Conservation (phyloP, 176 grass and related monocot genomes). For the Avena eriantha region DNA sequence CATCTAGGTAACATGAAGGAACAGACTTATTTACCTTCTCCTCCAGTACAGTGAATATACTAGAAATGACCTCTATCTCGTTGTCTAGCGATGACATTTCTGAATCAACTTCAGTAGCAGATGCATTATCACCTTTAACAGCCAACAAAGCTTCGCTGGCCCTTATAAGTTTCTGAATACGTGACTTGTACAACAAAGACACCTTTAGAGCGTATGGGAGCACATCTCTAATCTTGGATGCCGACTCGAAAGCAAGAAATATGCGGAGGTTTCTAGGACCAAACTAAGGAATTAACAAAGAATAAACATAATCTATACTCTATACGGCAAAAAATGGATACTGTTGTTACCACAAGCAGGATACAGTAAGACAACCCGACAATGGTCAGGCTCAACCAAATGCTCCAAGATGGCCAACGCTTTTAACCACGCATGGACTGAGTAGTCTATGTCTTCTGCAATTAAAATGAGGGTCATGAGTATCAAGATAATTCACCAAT, state of each 20-base stretch:
- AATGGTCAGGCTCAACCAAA: constrained; percentile 76
- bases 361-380: constrained; percentile 49
- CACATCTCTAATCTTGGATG: constrained; percentile 53
- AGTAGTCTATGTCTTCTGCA: constrained; percentile 88
- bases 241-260: constrained; percentile 69
- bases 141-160: background rate
- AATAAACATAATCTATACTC: constrained; percentile 30
- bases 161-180: background rate
- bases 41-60: constrained; percentile 73
- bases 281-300: constrained; percentile 46
- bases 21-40: constrained; percentile 66
- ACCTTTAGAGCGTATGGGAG: constrained; percentile 76
- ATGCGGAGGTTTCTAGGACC: constrained; percentile 67
- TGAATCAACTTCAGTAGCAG: constrained; percentile 47
- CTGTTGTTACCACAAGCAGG: constrained; percentile 35
- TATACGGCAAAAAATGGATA: constrained; percentile 20
- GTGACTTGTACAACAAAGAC: constrained; percentile 70
- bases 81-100: constrained; percentile 48
- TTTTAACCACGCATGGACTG: constrained; percentile 73
- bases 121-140: background rate
- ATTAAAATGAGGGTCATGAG: constrained; percentile 22
- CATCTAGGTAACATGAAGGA: background rate
- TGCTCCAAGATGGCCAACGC: constrained; percentile 77
- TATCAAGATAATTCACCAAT: background rate
- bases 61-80: constrained; percentile 72